Base-by-base conservation (phyloP, 352 stramenopile genomes). In the Pythium diclinum region DNA sequence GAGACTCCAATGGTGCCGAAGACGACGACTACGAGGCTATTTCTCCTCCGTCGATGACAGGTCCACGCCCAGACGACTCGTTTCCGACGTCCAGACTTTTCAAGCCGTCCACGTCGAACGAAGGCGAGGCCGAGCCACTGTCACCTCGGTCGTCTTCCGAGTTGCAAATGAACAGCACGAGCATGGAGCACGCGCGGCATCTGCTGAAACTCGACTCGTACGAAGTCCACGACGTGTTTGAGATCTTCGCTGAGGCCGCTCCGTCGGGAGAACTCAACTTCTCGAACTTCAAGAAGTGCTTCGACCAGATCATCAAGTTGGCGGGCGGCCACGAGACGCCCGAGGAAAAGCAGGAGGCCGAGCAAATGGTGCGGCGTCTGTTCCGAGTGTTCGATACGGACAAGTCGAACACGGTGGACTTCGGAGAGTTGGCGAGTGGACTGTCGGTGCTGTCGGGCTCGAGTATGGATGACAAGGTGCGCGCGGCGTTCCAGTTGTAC, bases 351-450 rank as follows among this genome's bases (percentile, higher is more conserved):
- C 76, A 91, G 61, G 81, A 92, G 46, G 84, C 83, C n/a, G 83
- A 93, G 34, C 63, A 72, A 34, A 91, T 95, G 73, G 81, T 95
- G 46, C 81, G 86, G 30, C 77, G 88, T 19, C 75, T 96, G 17
- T 96, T 96, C 63, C 74, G 79, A 40, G 80, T 85, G 2, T 96
- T 96, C 67, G 88, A 96, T 68, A 82, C 76, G 6, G 77, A 95
- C 72, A 85, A 89, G 57, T 91, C 79, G 56, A 95, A 93, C 69
- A 90, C 83, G 3, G 83, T 96, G 16, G 83, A 94, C 71, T 96
- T 94, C 56, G 83, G 84, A 1, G 88, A 96, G 64, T 80, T 96
- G 19, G 87, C 83, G 7, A 92, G 84, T 60, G 88, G 88, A 4
- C 66, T 96, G 14, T 94, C 83, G 0, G 85, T 96, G 25, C 69